These are phyloP conservation scores for Laguncularia racemosa DNA, from an alignment of 345 rosid genomes.

Conservation along the genomic window DNA sequence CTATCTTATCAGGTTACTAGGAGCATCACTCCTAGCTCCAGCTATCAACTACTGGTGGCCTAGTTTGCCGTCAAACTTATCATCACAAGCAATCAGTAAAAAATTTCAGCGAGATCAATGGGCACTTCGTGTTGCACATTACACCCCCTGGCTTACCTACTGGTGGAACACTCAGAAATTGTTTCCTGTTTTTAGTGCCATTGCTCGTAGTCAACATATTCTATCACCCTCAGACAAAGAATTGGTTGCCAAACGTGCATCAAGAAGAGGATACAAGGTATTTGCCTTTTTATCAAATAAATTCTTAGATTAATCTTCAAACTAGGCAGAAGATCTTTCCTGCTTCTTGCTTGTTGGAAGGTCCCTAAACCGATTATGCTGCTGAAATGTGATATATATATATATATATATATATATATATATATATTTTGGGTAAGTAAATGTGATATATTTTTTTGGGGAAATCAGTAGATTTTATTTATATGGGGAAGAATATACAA, in stretches of 20 bases:
- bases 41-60: constrained; percentile 57
- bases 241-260: background rate
- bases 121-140: constrained; percentile 15
- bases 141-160: constrained; percentile 16
- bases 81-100: constrained; percentile 23
- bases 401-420: too few relatives aligned
- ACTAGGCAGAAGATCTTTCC: too few relatives aligned
- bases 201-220: background rate
- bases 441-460: too few relatives aligned
- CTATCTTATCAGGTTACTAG: constrained; percentile 31
- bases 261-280: background rate
- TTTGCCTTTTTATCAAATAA: background rate
- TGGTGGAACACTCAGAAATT: constrained; percentile 22
- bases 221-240: constrained; percentile 12
- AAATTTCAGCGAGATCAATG: constrained; percentile 12
- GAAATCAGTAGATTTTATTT: too few relatives aligned
- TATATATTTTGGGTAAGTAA: too few relatives aligned
- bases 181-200: constrained; percentile 8
- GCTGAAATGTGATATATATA: too few relatives aligned
- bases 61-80: constrained; percentile 33
- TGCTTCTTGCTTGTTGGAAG: too few relatives aligned
- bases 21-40: constrained; percentile 40
- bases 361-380: too few relatives aligned
- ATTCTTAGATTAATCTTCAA: background rate
- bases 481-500: too few relatives aligned